Percentiles rank a stretch among this genome's conserved stretches.
Conservation (phyloP, 2,329 filamentous ascomycete genomes). For the Xylariaceae sp. region DNA sequence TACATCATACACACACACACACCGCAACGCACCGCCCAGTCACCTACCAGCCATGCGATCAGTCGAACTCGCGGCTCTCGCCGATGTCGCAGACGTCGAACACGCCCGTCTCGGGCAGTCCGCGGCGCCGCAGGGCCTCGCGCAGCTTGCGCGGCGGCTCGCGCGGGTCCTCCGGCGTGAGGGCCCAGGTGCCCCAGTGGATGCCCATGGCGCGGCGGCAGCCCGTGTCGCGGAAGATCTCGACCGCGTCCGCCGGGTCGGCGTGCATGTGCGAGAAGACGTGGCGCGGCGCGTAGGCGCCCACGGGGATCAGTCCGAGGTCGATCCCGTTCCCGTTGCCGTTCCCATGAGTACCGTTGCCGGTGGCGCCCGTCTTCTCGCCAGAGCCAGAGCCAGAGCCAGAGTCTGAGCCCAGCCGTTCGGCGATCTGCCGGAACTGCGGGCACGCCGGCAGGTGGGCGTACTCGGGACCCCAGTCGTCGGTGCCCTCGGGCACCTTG, state of each 20-base stretch:
- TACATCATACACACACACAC: no score
- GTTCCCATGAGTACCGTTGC: no score
- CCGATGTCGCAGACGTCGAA: conserved; percentile 83
- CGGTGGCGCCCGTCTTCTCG: no score
- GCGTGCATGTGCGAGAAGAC: conserved; percentile 79
- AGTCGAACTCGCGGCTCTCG: conserved; percentile 72
- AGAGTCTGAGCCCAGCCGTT: conserved; percentile 65
- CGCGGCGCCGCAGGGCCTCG: conserved; percentile 61
- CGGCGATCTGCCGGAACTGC: conserved; percentile 77
- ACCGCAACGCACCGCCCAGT: no score
- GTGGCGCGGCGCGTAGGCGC: conserved; percentile 68
- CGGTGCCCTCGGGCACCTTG: conserved; percentile 46
- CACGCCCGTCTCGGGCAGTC: conserved; percentile 60
- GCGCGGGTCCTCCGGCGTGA: conserved; percentile 77
- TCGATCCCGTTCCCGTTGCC: no score
- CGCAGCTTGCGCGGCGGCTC: conserved; percentile 71
- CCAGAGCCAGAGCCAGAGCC: no score
- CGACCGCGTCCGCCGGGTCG: conserved; percentile 78
- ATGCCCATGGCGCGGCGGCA: conserved; percentile 77
- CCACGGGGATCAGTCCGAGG: conserved; percentile 86
- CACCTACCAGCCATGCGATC: no score
- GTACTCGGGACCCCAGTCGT: conserved; percentile 66
- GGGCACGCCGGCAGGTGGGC: conserved; percentile 66
- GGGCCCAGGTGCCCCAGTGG: conserved; percentile 87
- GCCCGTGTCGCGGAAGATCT: conserved; percentile 78